phyloP scores from a whole-genome alignment of 495 filamentous ascomycete genomes.

The Aspergillus indologenus region DNA sequence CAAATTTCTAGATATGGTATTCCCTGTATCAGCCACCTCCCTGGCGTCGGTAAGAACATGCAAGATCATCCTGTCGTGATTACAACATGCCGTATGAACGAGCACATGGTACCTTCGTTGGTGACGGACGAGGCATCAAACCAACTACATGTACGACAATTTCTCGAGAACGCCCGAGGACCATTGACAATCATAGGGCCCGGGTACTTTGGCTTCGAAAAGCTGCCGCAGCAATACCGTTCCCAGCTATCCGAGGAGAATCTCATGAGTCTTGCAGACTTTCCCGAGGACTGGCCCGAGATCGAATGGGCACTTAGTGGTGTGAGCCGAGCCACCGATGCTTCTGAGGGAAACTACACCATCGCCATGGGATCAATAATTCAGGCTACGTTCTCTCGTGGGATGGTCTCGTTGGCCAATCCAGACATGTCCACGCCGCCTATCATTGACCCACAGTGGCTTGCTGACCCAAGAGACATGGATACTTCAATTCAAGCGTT shows the following conservation, averaged over 20 bases:
- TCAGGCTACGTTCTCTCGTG: conserved; percentile 49
- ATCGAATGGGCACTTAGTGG: conserved; percentile 49
- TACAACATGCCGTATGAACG: conserved; percentile 23
- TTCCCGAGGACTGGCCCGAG: conserved; percentile 56
- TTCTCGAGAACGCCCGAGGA: conserved; percentile 17
- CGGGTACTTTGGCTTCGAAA: conserved; percentile 41
- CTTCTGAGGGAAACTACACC: conserved; percentile 31
- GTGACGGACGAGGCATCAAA: conserved; percentile 13
- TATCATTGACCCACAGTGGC: conserved; percentile 49
- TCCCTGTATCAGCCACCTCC: conserved; percentile 37
- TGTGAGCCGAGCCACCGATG: too few relatives aligned
- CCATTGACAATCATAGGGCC: conserved; percentile 18
- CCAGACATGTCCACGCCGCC: conserved; percentile 36
- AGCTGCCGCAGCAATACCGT: conserved; percentile 33
- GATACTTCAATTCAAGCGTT: conserved; percentile 44
- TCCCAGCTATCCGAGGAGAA: conserved; percentile 11
- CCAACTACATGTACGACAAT: conserved; percentile 13
- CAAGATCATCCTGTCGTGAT: conserved; percentile 39
- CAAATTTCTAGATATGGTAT: conserved; percentile 38
- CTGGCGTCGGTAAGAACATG: conserved; percentile 50
- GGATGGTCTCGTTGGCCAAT: conserved; percentile 47
- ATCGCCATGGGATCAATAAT: conserved; percentile 35
- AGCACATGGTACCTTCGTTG: conserved; percentile 17
- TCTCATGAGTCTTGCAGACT: conserved; percentile 26
- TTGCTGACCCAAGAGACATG: conserved; percentile 41